A percentile compares a stretch with the other conserved stretches of the same genome.
These are phyloP conservation scores for Rhynchosporium agropyri DNA, from an alignment of 2,329 filamentous ascomycete species.

Conservation along the genomic window DNA sequence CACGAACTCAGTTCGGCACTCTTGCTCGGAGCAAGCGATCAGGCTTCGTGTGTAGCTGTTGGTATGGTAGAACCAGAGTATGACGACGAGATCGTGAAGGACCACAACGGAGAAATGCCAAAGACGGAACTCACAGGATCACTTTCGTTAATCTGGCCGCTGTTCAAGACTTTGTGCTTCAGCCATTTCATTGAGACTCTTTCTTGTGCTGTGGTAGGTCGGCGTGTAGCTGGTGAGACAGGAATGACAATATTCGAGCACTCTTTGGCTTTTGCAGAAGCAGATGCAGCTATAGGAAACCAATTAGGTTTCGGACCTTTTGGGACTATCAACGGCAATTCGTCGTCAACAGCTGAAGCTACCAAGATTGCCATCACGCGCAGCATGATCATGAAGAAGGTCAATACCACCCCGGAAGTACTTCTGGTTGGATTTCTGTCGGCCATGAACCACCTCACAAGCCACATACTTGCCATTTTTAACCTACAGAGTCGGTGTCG, in stretches of 20 bases:
- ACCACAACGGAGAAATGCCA: constrained; percentile 19
- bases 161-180: constrained; percentile 69
- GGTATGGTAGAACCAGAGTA: constrained; percentile 66
- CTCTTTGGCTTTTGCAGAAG: constrained; percentile 92
- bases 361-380: constrained; percentile 56
- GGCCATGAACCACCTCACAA: constrained; percentile 83
- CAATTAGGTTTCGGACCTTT: constrained; percentile 72
- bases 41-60: constrained; percentile 73
- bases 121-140: constrained; percentile 59
- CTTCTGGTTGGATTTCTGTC: constrained; percentile 87
- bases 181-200: constrained; percentile 90
- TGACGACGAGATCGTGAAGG: constrained; percentile 44
- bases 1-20: constrained; percentile 72
- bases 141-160: constrained; percentile 72
- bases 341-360: constrained; percentile 37
- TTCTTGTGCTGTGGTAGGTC: constrained; percentile 84
- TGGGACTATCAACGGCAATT: constrained; percentile 37
- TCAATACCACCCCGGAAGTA: constrained; percentile 89
- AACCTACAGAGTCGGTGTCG: constrained; percentile 78
- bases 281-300: constrained; percentile 82
- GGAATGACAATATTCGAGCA: constrained; percentile 98
- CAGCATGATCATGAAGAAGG: constrained; percentile 71
- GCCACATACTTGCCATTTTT: constrained; percentile 79
- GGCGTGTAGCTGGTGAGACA: constrained; percentile 78
- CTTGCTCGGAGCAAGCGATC: constrained; percentile 73